Base-by-base conservation (phyloP, 2,329 filamentous ascomycete genomes). In the Pyrenophora graminea region DNA sequence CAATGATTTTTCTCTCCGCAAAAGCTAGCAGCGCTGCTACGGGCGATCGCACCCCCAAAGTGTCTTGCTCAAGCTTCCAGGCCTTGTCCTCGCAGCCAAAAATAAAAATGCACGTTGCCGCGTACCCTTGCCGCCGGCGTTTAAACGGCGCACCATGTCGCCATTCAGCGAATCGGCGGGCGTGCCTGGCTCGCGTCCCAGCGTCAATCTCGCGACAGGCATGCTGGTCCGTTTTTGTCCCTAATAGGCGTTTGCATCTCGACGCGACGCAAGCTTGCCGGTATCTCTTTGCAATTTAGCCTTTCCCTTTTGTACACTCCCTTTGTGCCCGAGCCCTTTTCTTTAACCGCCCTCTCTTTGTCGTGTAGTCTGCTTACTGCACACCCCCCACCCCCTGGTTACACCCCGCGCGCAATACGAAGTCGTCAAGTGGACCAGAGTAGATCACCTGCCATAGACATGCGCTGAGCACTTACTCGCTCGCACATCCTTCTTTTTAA, bases 11-110 rank as follows among this genome's bases (percentile, higher is more conserved):
- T 3, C n/a, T 39, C 37, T 47, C 48, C 37, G n/a, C 48, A 47
- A 47, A 47, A 30, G 27, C 32, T 37, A 37, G n/a, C 39, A 17
- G 44, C 17, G 31, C 6, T 18, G 23, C n/a, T 36, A 45, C 31
- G 32, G 49, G 33, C 55, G 57, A 59, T 58, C 51, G 31, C 45
- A 34, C 45, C 48, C 46, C 37, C 25, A 37, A 44, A 30, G 38
- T 25, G 37, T 34, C 15, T 25, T 12, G 18, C 27, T 12, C 12
- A 6, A 34, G n/a, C 33, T 33, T 25, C 38, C 43, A 48, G 57
- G 38, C 45, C 34, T 27, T 37, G 5, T 13, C 4, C 27, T 30
- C 27, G 13, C 3, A 51, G 18, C 23, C 46, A 40, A 47, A 50
- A 48, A 46, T 41, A 39, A 48, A 52, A 27, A 39, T 13, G 32